Conservation (phyloP, 2,329 filamentous ascomycete species). For the Trichoderma polysporum region DNA sequence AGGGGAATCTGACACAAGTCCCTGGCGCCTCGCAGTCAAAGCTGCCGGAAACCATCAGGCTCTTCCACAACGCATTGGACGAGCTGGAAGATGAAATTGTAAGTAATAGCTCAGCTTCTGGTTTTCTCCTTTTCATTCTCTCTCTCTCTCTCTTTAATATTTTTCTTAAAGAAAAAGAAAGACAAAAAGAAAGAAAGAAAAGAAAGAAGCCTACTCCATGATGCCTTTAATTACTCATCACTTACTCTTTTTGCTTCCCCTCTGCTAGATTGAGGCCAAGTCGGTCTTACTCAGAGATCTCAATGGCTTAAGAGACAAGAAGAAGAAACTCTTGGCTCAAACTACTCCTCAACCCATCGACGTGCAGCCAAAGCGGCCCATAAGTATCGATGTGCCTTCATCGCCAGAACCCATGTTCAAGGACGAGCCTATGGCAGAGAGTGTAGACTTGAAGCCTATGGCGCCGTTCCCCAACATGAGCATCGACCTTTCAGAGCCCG, state of each 20-base stretch:
- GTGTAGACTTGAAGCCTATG: slow-evolving; percentile 42
- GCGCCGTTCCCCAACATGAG: slow-evolving; percentile 60
- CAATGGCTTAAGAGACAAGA: slow-evolving; percentile 38
- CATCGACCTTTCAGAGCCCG: slow-evolving; percentile 40
- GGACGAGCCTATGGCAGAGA: slow-evolving; percentile 37
- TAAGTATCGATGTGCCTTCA: slow-evolving; percentile 39
- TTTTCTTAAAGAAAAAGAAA: too few relatives aligned
- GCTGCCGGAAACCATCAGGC: slow-evolving; percentile 46
- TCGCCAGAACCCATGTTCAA: slow-evolving; percentile 32
- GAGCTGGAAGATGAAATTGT: slow-evolving; percentile 60
- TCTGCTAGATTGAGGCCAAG: slow-evolving; percentile 47
- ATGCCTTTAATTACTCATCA: neutral
- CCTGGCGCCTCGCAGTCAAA: slow-evolving; percentile 40
- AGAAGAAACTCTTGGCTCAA: slow-evolving; percentile 22
- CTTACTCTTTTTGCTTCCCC: neutral
- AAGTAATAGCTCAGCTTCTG: slow-evolving; percentile 27
- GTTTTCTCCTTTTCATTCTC: neutral
- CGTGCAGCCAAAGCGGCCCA: slow-evolving; percentile 37
- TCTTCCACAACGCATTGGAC: slow-evolving; percentile 55
- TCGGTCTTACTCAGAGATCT: slow-evolving; percentile 56
- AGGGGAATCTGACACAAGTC: slow-evolving; percentile 37
- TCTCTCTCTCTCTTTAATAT: neutral
- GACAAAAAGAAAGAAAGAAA: too few relatives aligned
- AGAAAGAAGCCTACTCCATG: too few relatives aligned
- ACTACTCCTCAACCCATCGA: slow-evolving; percentile 34